A percentile compares a stretch with the other conserved stretches of the same genome.
Conservation (phyloP, 768 basidiomycete species). For the Calocybe indica region DNA sequence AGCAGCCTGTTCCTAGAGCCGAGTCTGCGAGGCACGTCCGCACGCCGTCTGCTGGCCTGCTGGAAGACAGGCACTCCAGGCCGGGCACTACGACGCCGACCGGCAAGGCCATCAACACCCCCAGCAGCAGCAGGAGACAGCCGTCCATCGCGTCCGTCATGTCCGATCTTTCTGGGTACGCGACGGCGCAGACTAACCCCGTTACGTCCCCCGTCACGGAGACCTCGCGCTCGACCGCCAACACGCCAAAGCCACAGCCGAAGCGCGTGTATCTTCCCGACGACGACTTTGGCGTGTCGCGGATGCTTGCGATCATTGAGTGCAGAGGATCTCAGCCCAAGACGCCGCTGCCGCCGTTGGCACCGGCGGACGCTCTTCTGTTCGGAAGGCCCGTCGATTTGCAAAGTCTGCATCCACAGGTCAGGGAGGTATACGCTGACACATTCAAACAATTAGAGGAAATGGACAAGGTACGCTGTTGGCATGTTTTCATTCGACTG, state of each 20-base stretch:
- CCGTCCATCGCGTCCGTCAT: slow-evolving; percentile 73
- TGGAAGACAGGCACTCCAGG: slow-evolving; percentile 8
- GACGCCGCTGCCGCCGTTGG: slow-evolving; percentile 27
- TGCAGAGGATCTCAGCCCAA: slow-evolving; percentile 41
- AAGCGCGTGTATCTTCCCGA: slow-evolving; percentile 50
- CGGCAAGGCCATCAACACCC: slow-evolving; percentile 12
- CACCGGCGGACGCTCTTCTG: slow-evolving; percentile 67
- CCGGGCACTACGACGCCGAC: slow-evolving; percentile 31
- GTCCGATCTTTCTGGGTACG: slow-evolving; percentile 55
- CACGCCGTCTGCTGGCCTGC: slow-evolving; percentile 8
- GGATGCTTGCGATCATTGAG: slow-evolving; percentile 89
- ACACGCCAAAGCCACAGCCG: slow-evolving; percentile 29
- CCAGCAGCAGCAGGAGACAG: slow-evolving; percentile 38
- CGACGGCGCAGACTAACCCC: slow-evolving; percentile 26
- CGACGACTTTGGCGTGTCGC: slow-evolving; percentile 81
- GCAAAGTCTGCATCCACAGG: slow-evolving; percentile 60
- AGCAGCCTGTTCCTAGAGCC: slow-evolving; percentile 1
- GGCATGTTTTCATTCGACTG: background rate
- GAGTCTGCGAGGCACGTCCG: slow-evolving; percentile 5
- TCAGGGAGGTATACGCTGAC: slow-evolving; percentile 64
- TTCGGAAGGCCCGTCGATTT: slow-evolving; percentile 64
- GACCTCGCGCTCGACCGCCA: slow-evolving; percentile 15
- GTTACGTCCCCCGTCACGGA: slow-evolving; percentile 17
- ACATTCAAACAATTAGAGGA: slow-evolving; percentile 73
- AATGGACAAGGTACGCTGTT: slow-evolving; percentile 59